Percentiles rank a stretch among this genome's conserved stretches.
phyloP scores from a whole-genome alignment of 352 stramenopile genomes.

The Phytophthora cactorum region DNA sequence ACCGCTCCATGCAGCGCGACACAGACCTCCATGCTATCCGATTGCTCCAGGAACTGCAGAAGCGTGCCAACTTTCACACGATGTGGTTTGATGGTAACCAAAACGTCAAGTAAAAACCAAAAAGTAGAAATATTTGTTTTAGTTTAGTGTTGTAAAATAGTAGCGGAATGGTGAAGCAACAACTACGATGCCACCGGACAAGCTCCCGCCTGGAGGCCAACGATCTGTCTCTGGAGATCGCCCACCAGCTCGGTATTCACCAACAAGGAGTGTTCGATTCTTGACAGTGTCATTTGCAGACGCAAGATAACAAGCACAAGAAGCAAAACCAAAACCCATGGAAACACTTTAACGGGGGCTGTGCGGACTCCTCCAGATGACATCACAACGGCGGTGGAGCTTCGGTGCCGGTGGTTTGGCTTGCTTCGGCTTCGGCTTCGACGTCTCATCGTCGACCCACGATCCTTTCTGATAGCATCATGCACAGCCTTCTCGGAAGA shows the following conservation, averaged over 20 bases:
- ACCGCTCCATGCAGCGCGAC: slow-evolving; percentile 29
- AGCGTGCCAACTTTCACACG: slow-evolving; percentile 53
- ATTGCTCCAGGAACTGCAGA: slow-evolving; percentile 42
- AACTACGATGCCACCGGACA: slow-evolving; percentile 32
- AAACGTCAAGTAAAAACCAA: background rate
- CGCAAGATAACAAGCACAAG: slow-evolving; percentile 65
- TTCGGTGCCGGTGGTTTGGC: slow-evolving; percentile 23
- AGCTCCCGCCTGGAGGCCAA: slow-evolving; percentile 16
- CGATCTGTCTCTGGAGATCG: slow-evolving; percentile 43
- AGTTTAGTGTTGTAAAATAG: slow-evolving; percentile 17
- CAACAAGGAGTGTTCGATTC: slow-evolving; percentile 60
- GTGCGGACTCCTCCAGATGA: slow-evolving; percentile 16
- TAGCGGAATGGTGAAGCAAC: background rate
- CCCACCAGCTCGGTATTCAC: slow-evolving; percentile 46
- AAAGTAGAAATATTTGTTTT: slow-evolving; percentile 3
- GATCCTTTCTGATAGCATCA: slow-evolving; percentile 21
- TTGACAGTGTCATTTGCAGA: slow-evolving; percentile 64
- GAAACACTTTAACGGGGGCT: slow-evolving; percentile 56
- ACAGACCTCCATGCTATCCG: slow-evolving; percentile 36
- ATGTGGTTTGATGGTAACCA: slow-evolving; percentile 45
- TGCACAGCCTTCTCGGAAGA: slow-evolving; percentile 27
- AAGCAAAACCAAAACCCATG: slow-evolving; percentile 71
- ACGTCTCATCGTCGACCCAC: slow-evolving; percentile 11
- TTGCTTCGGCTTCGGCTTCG: slow-evolving; percentile 27
- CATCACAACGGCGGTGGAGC: slow-evolving; percentile 15